Evolutionary conservation across 2,329 filamentous ascomycete species (phyloP).

Genomic region (Niveomyces coronatus): DNA sequence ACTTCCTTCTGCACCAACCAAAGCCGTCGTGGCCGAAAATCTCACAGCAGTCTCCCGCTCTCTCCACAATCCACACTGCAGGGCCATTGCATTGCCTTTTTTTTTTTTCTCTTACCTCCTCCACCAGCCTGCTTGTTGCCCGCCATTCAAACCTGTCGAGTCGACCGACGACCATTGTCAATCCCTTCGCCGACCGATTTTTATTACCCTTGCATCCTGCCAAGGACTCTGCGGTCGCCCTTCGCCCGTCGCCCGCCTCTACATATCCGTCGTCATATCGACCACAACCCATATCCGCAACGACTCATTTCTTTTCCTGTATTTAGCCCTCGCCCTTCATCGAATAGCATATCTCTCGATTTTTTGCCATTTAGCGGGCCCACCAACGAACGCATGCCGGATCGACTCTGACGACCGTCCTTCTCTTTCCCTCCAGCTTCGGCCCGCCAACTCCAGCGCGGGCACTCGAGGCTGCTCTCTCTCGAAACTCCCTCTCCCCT

Average conservation of each 20-base stretch:
- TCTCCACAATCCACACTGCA: conserved; percentile 9
- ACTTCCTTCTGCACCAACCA: neutral
- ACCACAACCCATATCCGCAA: too few relatives aligned
- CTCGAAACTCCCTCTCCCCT: conserved; percentile 11
- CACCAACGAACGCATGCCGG: conserved; percentile 6
- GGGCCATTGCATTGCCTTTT: neutral
- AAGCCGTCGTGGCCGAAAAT: conserved; percentile 9
- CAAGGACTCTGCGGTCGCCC: too few relatives aligned
- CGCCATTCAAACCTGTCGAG: neutral
- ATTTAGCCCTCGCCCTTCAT: neutral
- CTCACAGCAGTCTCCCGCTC: conserved; percentile 4
- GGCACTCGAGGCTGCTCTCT: conserved; percentile 6
- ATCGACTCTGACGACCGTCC: neutral
- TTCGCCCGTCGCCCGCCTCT: too few relatives aligned
- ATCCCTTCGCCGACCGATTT: neutral
- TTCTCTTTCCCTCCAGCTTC: neutral
- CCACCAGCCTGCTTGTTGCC: conserved; percentile 5
- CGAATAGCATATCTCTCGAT: neutral
- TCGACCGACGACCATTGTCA: conserved; percentile 1
- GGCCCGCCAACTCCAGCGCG: conserved; percentile 1
- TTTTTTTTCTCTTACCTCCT: conserved; percentile 4
- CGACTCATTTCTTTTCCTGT: too few relatives aligned
- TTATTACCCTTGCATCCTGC: neutral
- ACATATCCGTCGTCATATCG: too few relatives aligned
- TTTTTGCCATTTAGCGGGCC: neutral